These are phyloP conservation scores for Leccinum subgranulosum DNA, from an alignment of 768 basidiomycete species.

Conservation along the genomic window DNA sequence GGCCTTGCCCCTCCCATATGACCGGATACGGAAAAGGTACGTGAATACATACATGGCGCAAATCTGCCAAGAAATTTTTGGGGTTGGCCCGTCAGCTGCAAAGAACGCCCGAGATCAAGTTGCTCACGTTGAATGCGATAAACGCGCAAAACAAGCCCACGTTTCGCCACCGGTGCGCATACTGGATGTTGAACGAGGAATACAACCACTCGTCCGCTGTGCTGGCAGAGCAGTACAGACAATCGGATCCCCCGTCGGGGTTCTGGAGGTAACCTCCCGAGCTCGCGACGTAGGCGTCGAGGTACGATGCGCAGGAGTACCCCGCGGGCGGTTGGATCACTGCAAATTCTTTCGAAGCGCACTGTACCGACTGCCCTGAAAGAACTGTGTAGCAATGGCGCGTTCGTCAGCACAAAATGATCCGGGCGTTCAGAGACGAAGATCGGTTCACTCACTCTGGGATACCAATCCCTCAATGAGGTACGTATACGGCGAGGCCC, in stretches of 20 bases:
- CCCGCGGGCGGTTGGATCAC: constrained; percentile 46
- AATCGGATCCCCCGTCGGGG: constrained; percentile 34
- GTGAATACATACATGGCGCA: constrained; percentile 48
- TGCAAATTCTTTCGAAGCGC: constrained; percentile 61
- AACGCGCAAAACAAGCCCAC: constrained; percentile 45
- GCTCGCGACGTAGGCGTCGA: constrained; percentile 37
- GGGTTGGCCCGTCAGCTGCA: not conserved
- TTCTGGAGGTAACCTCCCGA: constrained; percentile 50
- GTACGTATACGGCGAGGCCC: constrained; percentile 52
- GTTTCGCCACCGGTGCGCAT: constrained; percentile 47
- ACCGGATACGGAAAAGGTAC: constrained; percentile 52
- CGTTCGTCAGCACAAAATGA: not conserved
- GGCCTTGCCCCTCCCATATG: constrained; percentile 12
- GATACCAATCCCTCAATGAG: constrained; percentile 48
- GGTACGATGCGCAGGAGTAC: constrained; percentile 46
- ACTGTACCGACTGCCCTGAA: constrained; percentile 48
- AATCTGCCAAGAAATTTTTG: constrained; percentile 31
- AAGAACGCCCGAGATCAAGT: not conserved
- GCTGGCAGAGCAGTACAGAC: constrained; percentile 54
- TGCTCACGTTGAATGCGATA: constrained; percentile 43
- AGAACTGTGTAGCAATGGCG: constrained; percentile 35
- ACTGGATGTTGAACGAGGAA: constrained; percentile 56
- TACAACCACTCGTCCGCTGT: constrained; percentile 52
- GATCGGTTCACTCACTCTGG: constrained; percentile 39
- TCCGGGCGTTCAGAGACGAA: not conserved